Evolutionary conservation across 1,139 yeast genomes (phyloP).

Genomic region (Schizosaccharomyces versatilis): DNA sequence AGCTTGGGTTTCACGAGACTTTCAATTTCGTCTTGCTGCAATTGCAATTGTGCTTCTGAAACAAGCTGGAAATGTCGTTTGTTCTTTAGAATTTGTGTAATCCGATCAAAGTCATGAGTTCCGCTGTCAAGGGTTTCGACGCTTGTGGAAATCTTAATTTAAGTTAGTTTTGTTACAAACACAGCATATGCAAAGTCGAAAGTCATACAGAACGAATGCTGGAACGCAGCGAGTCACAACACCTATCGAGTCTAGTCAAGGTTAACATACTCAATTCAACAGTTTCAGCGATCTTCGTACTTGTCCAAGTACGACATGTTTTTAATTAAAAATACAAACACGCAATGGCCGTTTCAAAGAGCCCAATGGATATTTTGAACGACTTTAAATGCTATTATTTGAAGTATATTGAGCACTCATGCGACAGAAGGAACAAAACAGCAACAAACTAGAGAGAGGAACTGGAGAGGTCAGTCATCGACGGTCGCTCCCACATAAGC

Average conservation of each 20-base stretch:
- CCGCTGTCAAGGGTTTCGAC: conserved; percentile 7
- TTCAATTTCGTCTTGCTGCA: background rate
- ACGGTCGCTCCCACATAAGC: too few relatives aligned
- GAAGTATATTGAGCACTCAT: too few relatives aligned
- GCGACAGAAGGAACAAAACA: too few relatives aligned
- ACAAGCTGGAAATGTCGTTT: conserved; percentile 9
- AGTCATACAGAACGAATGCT: background rate
- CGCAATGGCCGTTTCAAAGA: too few relatives aligned
- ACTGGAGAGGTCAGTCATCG: too few relatives aligned
- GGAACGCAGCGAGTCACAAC: background rate
- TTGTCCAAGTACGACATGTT: background rate
- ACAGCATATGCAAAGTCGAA: background rate
- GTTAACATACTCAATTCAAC: background rate
- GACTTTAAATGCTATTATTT: too few relatives aligned
- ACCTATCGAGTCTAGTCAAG: background rate
- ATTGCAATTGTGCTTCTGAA: conserved; percentile 3
- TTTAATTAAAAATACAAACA: too few relatives aligned
- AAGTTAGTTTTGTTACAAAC: background rate
- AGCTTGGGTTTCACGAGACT: background rate
- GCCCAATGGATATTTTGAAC: too few relatives aligned
- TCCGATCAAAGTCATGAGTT: conserved; percentile 10
- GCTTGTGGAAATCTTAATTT: conserved; percentile 1
- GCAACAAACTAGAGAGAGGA: too few relatives aligned
- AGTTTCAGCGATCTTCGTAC: background rate
- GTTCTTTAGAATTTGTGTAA: conserved; percentile 4